Percentiles rank a stretch among this genome's conserved stretches.
Conservation (phyloP, 306 rosid genomes). For the Dryas octopetala region DNA sequence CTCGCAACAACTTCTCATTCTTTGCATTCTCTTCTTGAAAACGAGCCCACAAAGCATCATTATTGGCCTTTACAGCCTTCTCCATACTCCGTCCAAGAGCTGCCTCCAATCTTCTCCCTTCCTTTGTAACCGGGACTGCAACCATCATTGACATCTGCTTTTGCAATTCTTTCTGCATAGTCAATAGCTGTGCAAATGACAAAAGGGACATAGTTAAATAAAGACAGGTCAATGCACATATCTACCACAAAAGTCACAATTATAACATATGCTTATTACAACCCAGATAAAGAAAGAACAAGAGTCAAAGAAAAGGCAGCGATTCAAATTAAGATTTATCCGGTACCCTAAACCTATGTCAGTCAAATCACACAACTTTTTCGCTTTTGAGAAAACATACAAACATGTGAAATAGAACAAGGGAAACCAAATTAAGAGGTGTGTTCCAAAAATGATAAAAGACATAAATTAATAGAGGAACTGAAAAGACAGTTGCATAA, state of each 20-base stretch:
- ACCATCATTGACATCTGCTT: constrained; percentile 77
- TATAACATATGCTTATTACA: background rate
- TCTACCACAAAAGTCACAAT: background rate
- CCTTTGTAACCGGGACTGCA: constrained; percentile 82
- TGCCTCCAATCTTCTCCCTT: constrained; percentile 85
- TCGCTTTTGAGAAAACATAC: background rate
- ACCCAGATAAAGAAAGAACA: too few relatives aligned
- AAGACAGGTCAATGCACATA: background rate
- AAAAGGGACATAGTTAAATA: constrained; percentile 8
- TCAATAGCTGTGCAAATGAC: constrained; percentile 54
- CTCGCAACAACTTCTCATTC: constrained; percentile 72
- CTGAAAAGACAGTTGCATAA: background rate
- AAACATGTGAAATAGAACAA: background rate
- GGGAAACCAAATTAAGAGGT: background rate
- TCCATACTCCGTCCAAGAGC: constrained; percentile 79
- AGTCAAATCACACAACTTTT: background rate
- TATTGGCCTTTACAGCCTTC: constrained; percentile 67
- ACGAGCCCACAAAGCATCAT: constrained; percentile 87
- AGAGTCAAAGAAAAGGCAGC: too few relatives aligned
- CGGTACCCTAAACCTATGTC: too few relatives aligned
- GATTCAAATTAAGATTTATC: too few relatives aligned
- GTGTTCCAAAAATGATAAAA: background rate
- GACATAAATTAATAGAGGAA: background rate
- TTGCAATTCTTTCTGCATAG: constrained; percentile 83
- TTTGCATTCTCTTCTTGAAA: constrained; percentile 86